Evolutionary conservation across 1,139 yeast genomes (phyloP).

Genomic region (Saccharomycopsis phalli): DNA sequence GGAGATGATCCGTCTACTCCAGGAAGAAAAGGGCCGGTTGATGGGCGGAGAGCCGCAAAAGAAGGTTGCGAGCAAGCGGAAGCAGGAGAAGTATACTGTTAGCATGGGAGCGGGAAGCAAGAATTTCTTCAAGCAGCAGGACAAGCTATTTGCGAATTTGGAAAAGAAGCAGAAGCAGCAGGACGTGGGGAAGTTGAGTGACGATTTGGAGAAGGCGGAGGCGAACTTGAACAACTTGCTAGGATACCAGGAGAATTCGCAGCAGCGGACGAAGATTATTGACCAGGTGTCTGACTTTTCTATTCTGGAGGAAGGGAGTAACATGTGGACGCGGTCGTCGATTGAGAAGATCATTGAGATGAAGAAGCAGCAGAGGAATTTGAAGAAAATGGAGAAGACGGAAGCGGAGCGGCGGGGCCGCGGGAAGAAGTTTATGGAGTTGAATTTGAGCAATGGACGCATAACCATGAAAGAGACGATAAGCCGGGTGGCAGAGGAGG

Average conservation of each 20-base stretch:
- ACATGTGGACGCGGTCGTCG: conserved; percentile 73
- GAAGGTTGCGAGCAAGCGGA: conserved; percentile 23
- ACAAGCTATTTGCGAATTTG: conserved; percentile 47
- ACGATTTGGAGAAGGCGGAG: conserved; percentile 55
- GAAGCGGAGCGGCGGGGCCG: conserved; percentile 58
- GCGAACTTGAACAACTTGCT: conserved; percentile 62
- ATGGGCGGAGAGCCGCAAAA: conserved; percentile 21
- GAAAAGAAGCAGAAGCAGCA: conserved; percentile 30
- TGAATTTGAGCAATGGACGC: conserved; percentile 77
- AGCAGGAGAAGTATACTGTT: conserved; percentile 39
- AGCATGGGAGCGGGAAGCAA: conserved; percentile 46
- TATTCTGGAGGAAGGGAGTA: conserved; percentile 39
- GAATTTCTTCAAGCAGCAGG: conserved; percentile 62
- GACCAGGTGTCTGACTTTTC: conserved; percentile 92
- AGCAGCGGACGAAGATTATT: conserved; percentile 83
- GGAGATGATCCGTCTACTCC: conserved; percentile 47
- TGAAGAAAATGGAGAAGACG: conserved; percentile 51
- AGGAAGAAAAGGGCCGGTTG: conserved; percentile 39
- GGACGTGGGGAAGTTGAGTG: conserved; percentile 29
- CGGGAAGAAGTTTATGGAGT: conserved; percentile 65
- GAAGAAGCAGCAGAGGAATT: conserved; percentile 72
- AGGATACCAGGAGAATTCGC: conserved; percentile 76
- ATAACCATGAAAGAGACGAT: conserved; percentile 36
- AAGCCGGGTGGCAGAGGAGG: conserved; percentile 5
- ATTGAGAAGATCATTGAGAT: conserved; percentile 76